Conservation (phyloP, 148 eudicot species). For the Rhododendron vialii region DNA sequence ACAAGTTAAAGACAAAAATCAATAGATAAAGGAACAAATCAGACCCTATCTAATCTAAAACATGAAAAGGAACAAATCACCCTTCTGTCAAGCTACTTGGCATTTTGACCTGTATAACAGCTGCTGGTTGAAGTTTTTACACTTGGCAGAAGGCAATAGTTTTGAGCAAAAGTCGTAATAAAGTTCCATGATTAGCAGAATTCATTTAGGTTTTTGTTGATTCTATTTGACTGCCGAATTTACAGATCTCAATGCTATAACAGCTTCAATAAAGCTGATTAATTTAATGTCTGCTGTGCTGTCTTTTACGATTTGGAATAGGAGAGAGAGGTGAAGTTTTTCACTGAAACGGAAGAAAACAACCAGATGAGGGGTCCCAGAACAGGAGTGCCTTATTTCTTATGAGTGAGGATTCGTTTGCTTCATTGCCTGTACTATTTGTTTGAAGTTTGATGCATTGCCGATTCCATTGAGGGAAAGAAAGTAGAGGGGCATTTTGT, state of each 20-base stretch:
- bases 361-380: slow-evolving; percentile 99
- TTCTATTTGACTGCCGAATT: background rate
- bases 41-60: background rate
- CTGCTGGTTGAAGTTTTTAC: background rate
- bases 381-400: slow-evolving; percentile 96
- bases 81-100: background rate
- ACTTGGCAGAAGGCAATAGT: background rate
- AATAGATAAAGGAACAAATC: background rate
- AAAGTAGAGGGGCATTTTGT: background rate
- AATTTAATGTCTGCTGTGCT: background rate
- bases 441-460: slow-evolving; percentile 5
- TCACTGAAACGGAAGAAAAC: slow-evolving; percentile 98
- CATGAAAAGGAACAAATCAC: background rate
- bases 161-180: background rate
- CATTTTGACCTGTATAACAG: background rate
- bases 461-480: slow-evolving; percentile 4
- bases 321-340: slow-evolving; percentile 99
- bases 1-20: background rate
- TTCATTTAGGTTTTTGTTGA: background rate
- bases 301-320: slow-evolving; percentile 22
- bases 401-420: slow-evolving; percentile 34
- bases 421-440: slow-evolving; percentile 18
- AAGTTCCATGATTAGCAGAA: slow-evolving; percentile 8
- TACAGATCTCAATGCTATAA: background rate
- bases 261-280: background rate